Evolutionary conservation across 2,329 filamentous ascomycete species (phyloP).

Genomic region (Chrysoporthe deuterocubensis): DNA sequence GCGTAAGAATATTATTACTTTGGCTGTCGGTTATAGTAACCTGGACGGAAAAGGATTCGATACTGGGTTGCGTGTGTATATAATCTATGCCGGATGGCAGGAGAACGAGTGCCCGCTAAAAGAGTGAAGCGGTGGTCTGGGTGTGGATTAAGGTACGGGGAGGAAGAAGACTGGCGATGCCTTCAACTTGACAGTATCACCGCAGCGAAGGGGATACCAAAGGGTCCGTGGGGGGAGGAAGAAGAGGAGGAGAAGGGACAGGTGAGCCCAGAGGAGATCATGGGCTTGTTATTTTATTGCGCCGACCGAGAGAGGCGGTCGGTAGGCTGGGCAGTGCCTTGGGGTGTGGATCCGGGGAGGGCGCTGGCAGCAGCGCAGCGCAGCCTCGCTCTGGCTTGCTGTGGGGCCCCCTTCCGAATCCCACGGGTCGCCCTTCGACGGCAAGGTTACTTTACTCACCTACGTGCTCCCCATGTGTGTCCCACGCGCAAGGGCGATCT

Average conservation of each 20-base stretch:
- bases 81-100: conserved; percentile 29
- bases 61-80: conserved; percentile 36
- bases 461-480: no score
- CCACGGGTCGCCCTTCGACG: no score
- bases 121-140: conserved; percentile 76
- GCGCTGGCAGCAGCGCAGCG: background rate
- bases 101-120: conserved; percentile 81
- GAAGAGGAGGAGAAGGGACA: conserved; percentile 39
- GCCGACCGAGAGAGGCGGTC: background rate
- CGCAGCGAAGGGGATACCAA: conserved; percentile 45
- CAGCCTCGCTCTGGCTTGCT: no score
- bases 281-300: conserved; percentile 15
- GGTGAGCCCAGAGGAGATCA: conserved; percentile 39
- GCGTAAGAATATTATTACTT: conserved; percentile 6
- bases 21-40: background rate
- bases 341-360: conserved; percentile 11
- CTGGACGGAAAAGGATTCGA: background rate
- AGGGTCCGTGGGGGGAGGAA: conserved; percentile 46
- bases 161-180: conserved; percentile 53
- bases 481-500: background rate
- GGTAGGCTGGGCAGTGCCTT: conserved; percentile 5
- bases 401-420: no score
- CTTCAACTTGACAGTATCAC: conserved; percentile 57
- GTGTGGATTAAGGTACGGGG: conserved; percentile 37
- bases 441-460: no score